Evolutionary conservation across 495 filamentous ascomycete genomes (phyloP).

Genomic region (Neurospora sp.): DNA sequence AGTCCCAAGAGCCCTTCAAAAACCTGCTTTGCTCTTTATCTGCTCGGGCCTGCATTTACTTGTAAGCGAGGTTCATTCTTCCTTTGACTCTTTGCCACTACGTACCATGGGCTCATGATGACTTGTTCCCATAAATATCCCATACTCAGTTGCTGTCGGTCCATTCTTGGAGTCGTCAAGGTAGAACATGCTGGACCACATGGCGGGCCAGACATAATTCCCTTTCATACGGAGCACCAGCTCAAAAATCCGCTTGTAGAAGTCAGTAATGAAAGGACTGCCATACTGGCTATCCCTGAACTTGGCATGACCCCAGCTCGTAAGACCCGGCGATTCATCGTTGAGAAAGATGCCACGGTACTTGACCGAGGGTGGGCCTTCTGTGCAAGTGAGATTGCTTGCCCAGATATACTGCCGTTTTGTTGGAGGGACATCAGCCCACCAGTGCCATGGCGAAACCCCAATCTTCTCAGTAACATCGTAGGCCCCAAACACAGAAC

Average conservation of each 20-base stretch:
- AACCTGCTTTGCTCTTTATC: slow-evolving; percentile 50
- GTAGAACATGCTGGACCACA: slow-evolving; percentile 55
- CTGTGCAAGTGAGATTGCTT: slow-evolving; percentile 27
- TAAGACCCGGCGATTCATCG: slow-evolving; percentile 53
- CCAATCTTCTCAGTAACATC: slow-evolving; percentile 55
- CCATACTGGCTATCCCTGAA: slow-evolving; percentile 27
- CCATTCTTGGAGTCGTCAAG: slow-evolving; percentile 51
- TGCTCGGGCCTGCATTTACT: slow-evolving; percentile 27
- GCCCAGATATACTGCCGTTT: slow-evolving; percentile 42
- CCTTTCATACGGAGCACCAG: slow-evolving; percentile 50
- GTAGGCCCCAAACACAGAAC: slow-evolving; percentile 54
- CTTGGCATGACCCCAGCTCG: slow-evolving; percentile 44
- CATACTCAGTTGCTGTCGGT: slow-evolving; percentile 50
- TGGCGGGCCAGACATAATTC: slow-evolving; percentile 59
- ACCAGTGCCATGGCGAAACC: slow-evolving; percentile 56
- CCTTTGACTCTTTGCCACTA: background rate
- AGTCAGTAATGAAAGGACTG: slow-evolving; percentile 44
- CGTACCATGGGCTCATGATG: slow-evolving; percentile 53
- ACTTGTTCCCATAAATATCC: slow-evolving; percentile 52
- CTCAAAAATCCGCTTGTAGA: slow-evolving; percentile 56
- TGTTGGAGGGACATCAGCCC: slow-evolving; percentile 47
- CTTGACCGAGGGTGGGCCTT: slow-evolving; percentile 49
- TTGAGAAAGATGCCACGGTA: slow-evolving; percentile 65
- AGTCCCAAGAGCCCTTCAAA: slow-evolving; percentile 45
- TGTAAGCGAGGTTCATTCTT: background rate